Evolutionary conservation across 306 rosid genomes (phyloP).

Genomic region (Dalbergia oliveri): DNA sequence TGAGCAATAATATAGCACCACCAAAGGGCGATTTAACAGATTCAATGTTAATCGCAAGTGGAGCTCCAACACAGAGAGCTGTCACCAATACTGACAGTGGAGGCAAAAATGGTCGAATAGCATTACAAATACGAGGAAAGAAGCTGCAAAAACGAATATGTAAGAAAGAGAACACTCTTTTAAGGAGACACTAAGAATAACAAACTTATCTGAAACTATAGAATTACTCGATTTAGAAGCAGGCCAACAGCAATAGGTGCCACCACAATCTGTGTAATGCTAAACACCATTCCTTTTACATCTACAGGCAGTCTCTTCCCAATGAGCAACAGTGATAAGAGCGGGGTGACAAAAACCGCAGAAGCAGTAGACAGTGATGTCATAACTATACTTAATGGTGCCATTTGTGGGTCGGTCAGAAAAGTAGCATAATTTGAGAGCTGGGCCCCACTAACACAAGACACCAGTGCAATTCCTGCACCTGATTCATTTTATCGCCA

Average conservation of each 20-base stretch:
- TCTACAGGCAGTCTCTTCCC: slow-evolving; percentile 95
- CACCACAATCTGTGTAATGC: slow-evolving; percentile 90
- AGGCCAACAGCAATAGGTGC: slow-evolving; percentile 85
- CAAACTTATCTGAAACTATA: slow-evolving; percentile 21
- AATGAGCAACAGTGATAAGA: slow-evolving; percentile 83
- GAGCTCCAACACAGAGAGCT: slow-evolving; percentile 95
- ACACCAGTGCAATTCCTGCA: slow-evolving; percentile 90
- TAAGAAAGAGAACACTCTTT: slow-evolving; percentile 29
- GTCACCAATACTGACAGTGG: slow-evolving; percentile 86
- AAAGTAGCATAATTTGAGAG: slow-evolving; percentile 94
- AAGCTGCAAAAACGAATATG: slow-evolving; percentile 62
- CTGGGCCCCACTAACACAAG: slow-evolving; percentile 97
- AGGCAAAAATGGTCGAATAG: slow-evolving; percentile 85
- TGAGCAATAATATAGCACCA: slow-evolving; percentile 63
- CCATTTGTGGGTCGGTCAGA: slow-evolving; percentile 87
- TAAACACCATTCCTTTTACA: slow-evolving; percentile 95
- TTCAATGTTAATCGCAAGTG: slow-evolving; percentile 86
- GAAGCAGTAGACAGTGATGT: slow-evolving; percentile 94
- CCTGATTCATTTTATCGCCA: slow-evolving; percentile 64
- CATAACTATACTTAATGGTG: slow-evolving; percentile 96
- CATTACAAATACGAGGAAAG: slow-evolving; percentile 73
- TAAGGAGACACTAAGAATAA: slow-evolving; percentile 22
- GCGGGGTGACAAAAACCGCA: slow-evolving; percentile 86
- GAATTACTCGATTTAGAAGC: slow-evolving; percentile 81
- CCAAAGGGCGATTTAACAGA: slow-evolving; percentile 85